A percentile compares a stretch with the other conserved stretches of the same genome.
phyloP scores from a whole-genome alignment of 345 rosid genomes.

The Eucalyptus caleyi region DNA sequence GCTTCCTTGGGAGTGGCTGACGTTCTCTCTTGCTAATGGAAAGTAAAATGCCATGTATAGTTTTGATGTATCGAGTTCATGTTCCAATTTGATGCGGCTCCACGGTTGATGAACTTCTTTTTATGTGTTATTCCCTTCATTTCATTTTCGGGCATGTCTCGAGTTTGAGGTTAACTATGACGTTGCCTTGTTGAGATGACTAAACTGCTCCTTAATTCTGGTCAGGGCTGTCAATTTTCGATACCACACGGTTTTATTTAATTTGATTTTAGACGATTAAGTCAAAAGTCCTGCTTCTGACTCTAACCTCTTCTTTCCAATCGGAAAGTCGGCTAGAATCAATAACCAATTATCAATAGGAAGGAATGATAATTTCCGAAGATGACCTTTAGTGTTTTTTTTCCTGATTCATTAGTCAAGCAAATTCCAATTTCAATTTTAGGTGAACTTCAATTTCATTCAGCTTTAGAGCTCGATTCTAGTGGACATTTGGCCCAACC shows the following conservation, averaged over 20 bases:
- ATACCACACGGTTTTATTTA: not conserved
- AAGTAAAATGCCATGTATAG: not conserved
- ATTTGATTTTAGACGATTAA: not conserved
- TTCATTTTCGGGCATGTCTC: not conserved
- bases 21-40: not conserved
- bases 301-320: not conserved
- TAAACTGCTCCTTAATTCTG: not conserved
- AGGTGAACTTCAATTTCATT: not conserved
- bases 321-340: not conserved
- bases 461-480: not conserved
- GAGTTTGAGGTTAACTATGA: not conserved
- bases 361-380: not conserved
- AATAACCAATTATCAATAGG: not conserved
- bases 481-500: not conserved
- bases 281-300: not conserved
- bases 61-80: not conserved
- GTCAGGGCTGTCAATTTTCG: not conserved
- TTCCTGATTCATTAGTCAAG: not conserved
- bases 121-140: not conserved
- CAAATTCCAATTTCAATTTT: not conserved
- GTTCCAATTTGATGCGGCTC: not conserved
- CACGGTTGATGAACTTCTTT: not conserved
- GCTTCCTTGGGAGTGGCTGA: not conserved
- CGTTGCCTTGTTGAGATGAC: not conserved
- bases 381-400: not conserved